Base-by-base conservation (phyloP, 2,329 filamentous ascomycete species). In the Pestalotiopsis sp. region DNA sequence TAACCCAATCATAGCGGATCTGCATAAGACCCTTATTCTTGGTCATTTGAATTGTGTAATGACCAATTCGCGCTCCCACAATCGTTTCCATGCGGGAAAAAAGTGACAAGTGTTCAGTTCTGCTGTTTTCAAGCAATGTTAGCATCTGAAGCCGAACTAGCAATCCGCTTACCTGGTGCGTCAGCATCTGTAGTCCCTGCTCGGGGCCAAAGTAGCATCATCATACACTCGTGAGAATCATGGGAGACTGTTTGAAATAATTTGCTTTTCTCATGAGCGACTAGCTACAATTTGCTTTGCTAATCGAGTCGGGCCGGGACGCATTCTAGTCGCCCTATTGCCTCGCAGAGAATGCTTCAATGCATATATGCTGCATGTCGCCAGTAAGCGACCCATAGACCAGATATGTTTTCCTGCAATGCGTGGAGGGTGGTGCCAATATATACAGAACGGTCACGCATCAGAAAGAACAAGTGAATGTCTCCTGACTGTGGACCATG, bases 381-480 rank as follows among this genome's bases (percentile, higher is more conserved):
- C 25, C 11, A 45, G 25, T 27, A 66, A 55, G 27, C 36, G n/a
- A 45, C 23, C 27, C 20, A 6, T 27, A 14, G 13, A 59, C 52
- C 64, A 66, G 64, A 59, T 36, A 36, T 36, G 31, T 36, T 38
- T 27, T 39, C 59, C 25, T 41, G 39, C 52, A 17, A 57, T 45
- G 20, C 41, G 55, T 38, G 58, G 64, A 66, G 55, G 39, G 36
- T 7, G 39, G 23, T 12, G 25, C 27, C n/a, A 64, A 66, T 27
- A 52, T 67, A 58, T 63, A 67, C 39, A 55, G n/a, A 67, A 17
- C 38, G 52, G 58, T 36, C 14, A 31, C 65, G 31, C 55, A 67
- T 14, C 58, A 55, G 71, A 71, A 72, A 52, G 36, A 68, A 72
- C 75, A 75, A 74, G 25, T 60, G 5, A 75, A 75, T 75, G 75